Percentiles rank a stretch among this genome's conserved stretches.
phyloP scores from a whole-genome alignment of 2,329 filamentous ascomycete species.

The Fusarium setosum region DNA sequence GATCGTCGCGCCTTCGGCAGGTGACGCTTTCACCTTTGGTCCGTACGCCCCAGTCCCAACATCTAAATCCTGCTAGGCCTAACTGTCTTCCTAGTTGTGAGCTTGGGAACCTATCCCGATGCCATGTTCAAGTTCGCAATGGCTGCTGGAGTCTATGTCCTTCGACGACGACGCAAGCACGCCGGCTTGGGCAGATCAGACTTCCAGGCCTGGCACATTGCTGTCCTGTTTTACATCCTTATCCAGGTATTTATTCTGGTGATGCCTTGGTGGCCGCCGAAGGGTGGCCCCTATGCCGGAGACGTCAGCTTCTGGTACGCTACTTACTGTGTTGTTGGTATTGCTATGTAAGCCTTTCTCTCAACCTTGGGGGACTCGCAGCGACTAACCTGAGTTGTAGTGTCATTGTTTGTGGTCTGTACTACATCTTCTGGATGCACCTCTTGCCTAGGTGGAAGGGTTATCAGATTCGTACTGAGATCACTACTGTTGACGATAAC shows the following conservation, averaged over 20 bases:
- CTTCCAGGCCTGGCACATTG: conserved; percentile 69
- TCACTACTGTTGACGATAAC: conserved; percentile 56
- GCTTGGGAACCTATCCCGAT: conserved; percentile 67
- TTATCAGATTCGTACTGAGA: conserved; percentile 67
- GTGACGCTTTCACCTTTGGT: conserved; percentile 74
- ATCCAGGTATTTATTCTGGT: conserved; percentile 71
- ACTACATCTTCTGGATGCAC: conserved; percentile 70
- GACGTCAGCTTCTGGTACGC: conserved; percentile 81
- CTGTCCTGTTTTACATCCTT: conserved; percentile 69
- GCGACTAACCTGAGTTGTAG: conserved; percentile 43
- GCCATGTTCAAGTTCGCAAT: conserved; percentile 69
- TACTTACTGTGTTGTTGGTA: conserved; percentile 73
- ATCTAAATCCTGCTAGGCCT: neutral
- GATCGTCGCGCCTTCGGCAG: conserved; percentile 70
- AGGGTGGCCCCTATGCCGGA: conserved; percentile 67
- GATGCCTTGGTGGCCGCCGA: conserved; percentile 80
- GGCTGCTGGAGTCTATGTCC: conserved; percentile 66
- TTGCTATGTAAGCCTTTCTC: conserved; percentile 67
- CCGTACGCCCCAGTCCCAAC: neutral
- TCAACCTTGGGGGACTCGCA: rapidly evolving
- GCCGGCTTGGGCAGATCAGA: conserved; percentile 59
- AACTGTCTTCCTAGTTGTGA: conserved; percentile 62
- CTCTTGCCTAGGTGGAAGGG: conserved; percentile 62
- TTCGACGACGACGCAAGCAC: conserved; percentile 64
- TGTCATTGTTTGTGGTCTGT: conserved; percentile 63